Conservation (phyloP, 441 rosid species). For the Euphorbia schlechtendalii region DNA sequence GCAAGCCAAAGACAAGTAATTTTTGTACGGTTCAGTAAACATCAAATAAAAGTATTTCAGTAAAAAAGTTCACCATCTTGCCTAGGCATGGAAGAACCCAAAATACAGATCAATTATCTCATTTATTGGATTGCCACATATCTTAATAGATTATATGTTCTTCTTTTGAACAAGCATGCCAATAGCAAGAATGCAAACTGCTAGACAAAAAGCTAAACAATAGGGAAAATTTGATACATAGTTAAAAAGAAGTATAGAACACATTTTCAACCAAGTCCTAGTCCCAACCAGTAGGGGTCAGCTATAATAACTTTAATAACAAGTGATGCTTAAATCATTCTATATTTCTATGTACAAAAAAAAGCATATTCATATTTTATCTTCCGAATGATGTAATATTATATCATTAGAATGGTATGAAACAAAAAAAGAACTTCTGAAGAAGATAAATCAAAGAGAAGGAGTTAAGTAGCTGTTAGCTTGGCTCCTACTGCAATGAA, state of each 20-base stretch:
- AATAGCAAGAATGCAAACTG: background rate
- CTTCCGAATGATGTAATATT: too few relatives aligned
- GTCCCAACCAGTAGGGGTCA: background rate
- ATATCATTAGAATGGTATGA: too few relatives aligned
- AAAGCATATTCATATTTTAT: background rate
- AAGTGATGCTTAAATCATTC: too few relatives aligned
- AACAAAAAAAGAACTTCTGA: background rate
- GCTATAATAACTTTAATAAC: too few relatives aligned
- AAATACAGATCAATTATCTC: background rate
- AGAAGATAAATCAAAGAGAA: background rate
- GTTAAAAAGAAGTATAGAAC: too few relatives aligned
- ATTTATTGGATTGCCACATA: background rate
- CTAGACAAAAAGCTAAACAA: too few relatives aligned
- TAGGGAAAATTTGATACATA: background rate
- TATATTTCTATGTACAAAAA: too few relatives aligned
- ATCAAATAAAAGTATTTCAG: background rate
- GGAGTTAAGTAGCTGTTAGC: background rate
- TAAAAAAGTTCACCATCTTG: background rate
- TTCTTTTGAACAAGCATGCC: background rate
- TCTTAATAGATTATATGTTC: background rate
- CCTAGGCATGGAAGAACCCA: background rate
- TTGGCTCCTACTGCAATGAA: background rate
- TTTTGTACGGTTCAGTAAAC: background rate
- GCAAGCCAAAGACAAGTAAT: too few relatives aligned
- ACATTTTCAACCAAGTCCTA: background rate